Conservation (phyloP, 1,284 basidiomycete species). For the Cryptococcus sp. region DNA sequence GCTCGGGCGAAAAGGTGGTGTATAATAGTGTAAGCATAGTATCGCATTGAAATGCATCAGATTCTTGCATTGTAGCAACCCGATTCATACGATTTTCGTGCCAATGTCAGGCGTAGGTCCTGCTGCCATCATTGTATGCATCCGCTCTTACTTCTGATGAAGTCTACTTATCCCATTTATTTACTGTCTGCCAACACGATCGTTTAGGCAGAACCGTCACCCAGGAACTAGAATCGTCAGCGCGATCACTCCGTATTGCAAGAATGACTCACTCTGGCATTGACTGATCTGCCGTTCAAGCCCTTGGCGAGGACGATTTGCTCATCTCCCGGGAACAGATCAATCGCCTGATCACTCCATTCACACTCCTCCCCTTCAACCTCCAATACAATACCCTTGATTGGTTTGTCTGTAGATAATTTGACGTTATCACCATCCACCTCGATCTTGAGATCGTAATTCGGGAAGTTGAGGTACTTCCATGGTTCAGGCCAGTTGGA, state of each 20-base stretch:
- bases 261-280: conserved; percentile 47
- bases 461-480: conserved; percentile 79
- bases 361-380: conserved; percentile 57
- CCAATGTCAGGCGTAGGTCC: too few species aligned
- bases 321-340: conserved; percentile 75
- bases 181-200: too few species aligned
- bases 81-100: too few species aligned
- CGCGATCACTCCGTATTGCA: background rate
- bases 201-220: background rate
- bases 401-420: conserved; percentile 61
- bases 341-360: conserved; percentile 83
- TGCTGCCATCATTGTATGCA: too few species aligned
- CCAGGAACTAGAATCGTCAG: background rate
- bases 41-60: too few species aligned
- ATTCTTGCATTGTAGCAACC: too few species aligned
- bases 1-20: too few species aligned
- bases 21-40: too few species aligned
- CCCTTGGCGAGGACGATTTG: conserved; percentile 62
- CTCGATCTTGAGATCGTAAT: conserved; percentile 56
- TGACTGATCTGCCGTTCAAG: conserved; percentile 61
- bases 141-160: too few species aligned
- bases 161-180: too few species aligned
- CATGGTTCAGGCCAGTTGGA: conserved; percentile 75
- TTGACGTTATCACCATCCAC: conserved; percentile 60
- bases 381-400: conserved; percentile 80